These are phyloP conservation scores for Schwanniomyces etchellsii DNA, from an alignment of 1,139 yeast species.

Conservation along the genomic window DNA sequence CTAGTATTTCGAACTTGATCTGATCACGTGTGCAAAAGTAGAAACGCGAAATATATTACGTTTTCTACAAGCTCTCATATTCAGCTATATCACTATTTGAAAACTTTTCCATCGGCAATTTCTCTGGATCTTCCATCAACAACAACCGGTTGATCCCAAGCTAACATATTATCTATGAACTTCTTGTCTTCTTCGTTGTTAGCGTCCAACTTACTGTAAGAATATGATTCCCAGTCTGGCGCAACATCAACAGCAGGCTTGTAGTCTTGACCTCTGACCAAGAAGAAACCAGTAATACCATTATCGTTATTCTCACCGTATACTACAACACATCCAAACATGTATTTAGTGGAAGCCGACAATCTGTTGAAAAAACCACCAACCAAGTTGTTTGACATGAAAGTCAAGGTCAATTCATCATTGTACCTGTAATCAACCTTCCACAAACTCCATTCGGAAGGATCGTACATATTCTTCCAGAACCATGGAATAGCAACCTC, in stretches of 20 bases:
- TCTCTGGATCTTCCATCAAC: slow-evolving; percentile 40
- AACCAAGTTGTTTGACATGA: slow-evolving; percentile 97
- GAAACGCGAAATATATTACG: too few species aligned
- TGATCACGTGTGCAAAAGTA: too few species aligned
- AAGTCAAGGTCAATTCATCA: slow-evolving; percentile 93
- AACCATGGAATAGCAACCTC: slow-evolving; percentile 94
- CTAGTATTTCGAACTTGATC: too few species aligned
- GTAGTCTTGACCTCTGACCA: slow-evolving; percentile 91
- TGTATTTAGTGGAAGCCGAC: slow-evolving; percentile 83
- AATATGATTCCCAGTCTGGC: slow-evolving; percentile 90
- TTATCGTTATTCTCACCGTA: slow-evolving; percentile 98
- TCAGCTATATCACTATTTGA: too few species aligned
- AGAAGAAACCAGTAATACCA: slow-evolving; percentile 93
- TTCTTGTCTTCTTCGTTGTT: slow-evolving; percentile 30
- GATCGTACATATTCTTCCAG: slow-evolving; percentile 88
- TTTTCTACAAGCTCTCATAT: too few species aligned
- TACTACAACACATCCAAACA: slow-evolving; percentile 91
- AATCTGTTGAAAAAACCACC: slow-evolving; percentile 99
- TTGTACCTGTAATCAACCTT: slow-evolving; percentile 96
- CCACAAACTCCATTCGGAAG: slow-evolving; percentile 93
- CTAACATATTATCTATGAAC: slow-evolving; percentile 45
- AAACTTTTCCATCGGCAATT: slow-evolving; percentile 50
- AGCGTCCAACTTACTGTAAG: slow-evolving; percentile 40
- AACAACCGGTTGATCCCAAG: slow-evolving; percentile 48
- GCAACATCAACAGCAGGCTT: slow-evolving; percentile 96